Evolutionary conservation across 345 rosid genomes (phyloP), one percentile per base, ranked within the genome.

Genomic region (Citrus hindsii): DNA sequence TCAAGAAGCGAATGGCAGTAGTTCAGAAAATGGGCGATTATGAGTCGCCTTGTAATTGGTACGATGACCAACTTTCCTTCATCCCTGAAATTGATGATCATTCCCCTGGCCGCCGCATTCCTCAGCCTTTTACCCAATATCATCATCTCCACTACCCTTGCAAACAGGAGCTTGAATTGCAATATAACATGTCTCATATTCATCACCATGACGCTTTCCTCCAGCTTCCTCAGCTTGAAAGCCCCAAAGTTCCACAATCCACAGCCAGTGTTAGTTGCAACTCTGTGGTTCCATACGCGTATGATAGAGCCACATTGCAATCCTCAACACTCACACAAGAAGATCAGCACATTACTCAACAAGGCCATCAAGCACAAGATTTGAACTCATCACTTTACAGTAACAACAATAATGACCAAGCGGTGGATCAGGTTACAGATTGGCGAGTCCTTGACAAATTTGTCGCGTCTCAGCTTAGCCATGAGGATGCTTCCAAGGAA

Each of bases 401-500:
- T 19, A 78, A 67, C 22, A 84, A 71, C 67, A 79, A 70, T 37
- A 73, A 65, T 13, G 91, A 90, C 67, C 96, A 89, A 76, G 91
- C 82, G n/a, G 88, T 82, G 46, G 98, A 92, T 69, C 94, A 92
- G 86, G 90, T 91, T 59, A 94, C 92, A 0, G 99, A 97, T 77
- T 97, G 99, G 99, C 90, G 99, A 55, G 92, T 93, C 22, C 92
- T 97, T 25, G 98, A 97, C 83, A 94, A 97, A 76, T 94, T 97
- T 75, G 98, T 97, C 6, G 99, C 99, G 2, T 97, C 97, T 72
- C 99, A 97, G 85, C 88, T 97, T 14, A 94, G 98, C 85, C 90
- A 93, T 48, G 99, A 91, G 64, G 91, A 92, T 71, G 93, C 84
- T 28, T 78, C 81, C 2, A 83, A 84, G 84, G 90, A 81, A 70